These are phyloP conservation scores for Xerocomus brunneocitrinus DNA, from an alignment of 768 basidiomycete species.

Conservation along the genomic window DNA sequence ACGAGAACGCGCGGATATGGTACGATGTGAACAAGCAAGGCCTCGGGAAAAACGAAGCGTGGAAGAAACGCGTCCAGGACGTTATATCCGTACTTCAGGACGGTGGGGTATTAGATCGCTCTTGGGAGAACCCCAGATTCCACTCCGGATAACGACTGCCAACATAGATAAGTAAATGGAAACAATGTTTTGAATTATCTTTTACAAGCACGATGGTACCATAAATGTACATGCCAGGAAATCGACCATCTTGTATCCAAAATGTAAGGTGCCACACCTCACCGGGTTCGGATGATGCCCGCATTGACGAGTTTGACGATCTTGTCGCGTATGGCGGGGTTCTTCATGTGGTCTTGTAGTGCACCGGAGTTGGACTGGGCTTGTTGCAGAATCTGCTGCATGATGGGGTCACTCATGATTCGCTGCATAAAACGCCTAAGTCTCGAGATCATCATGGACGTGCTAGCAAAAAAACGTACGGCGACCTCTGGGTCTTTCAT, in stretches of 20 bases:
- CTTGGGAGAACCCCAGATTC: slow-evolving; percentile 61
- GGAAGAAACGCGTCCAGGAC: slow-evolving; percentile 37
- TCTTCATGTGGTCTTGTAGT: slow-evolving; percentile 95
- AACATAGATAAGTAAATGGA: neutral
- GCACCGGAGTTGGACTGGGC: slow-evolving; percentile 86
- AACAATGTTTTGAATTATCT: slow-evolving; percentile 17
- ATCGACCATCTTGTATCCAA: slow-evolving; percentile 12
- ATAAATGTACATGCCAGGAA: slow-evolving; percentile 21
- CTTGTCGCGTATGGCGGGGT: slow-evolving; percentile 72
- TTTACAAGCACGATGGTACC: slow-evolving; percentile 16
- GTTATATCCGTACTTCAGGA: slow-evolving; percentile 44
- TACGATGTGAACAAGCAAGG: slow-evolving; percentile 45
- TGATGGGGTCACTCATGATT: slow-evolving; percentile 87
- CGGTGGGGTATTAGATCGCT: slow-evolving; percentile 53
- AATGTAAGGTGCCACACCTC: slow-evolving; percentile 19
- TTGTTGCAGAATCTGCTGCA: slow-evolving; percentile 94
- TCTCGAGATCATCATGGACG: neutral
- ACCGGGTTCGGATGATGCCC: slow-evolving; percentile 88
- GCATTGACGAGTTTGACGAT: slow-evolving; percentile 89
- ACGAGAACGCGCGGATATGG: slow-evolving; percentile 68
- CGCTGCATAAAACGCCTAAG: slow-evolving; percentile 37
- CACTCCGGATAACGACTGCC: slow-evolving; percentile 4
- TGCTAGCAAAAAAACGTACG: slow-evolving; percentile 41
- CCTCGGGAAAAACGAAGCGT: slow-evolving; percentile 33
- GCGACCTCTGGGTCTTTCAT: slow-evolving; percentile 98